Evolutionary conservation across 176 grass and related monocot genomes (phyloP).

Genomic region (Thinopyrum elongatum): DNA sequence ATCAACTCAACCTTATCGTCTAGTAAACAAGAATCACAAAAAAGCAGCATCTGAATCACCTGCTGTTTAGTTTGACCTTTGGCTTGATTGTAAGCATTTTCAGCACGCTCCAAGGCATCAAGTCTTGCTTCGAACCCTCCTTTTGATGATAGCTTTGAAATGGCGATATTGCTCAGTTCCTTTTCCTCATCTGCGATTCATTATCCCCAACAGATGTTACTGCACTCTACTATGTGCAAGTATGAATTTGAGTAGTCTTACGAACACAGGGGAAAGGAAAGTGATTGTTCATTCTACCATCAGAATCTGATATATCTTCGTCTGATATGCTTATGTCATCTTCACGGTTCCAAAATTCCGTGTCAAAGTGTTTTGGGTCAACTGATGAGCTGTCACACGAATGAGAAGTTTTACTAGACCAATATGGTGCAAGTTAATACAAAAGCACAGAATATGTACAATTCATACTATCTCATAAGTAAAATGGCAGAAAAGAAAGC

Average conservation of each 20-base stretch:
- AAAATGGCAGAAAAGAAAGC: background rate
- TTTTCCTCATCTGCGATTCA: slow-evolving; percentile 49
- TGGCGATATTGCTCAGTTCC: slow-evolving; percentile 32
- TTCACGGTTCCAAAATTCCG: slow-evolving; percentile 90
- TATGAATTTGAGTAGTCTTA: background rate
- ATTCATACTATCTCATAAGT: background rate
- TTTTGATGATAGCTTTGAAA: slow-evolving; percentile 60
- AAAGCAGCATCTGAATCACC: slow-evolving; percentile 50
- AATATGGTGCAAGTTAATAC: slow-evolving; percentile 11
- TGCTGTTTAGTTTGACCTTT: slow-evolving; percentile 58
- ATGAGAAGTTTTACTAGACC: slow-evolving; percentile 23
- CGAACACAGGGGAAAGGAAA: background rate
- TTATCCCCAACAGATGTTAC: slow-evolving; percentile 18
- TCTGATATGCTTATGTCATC: slow-evolving; percentile 63
- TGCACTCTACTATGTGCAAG: background rate
- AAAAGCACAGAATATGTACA: background rate
- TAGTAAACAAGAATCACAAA: too few species aligned
- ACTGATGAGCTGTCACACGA: slow-evolving; percentile 52
- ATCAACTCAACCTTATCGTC: too few species aligned
- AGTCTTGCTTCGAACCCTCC: slow-evolving; percentile 67
- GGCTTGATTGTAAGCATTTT: slow-evolving; percentile 79
- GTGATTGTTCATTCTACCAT: slow-evolving; percentile 52
- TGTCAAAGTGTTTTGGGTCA: slow-evolving; percentile 41
- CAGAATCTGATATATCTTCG: slow-evolving; percentile 90
- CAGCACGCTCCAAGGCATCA: slow-evolving; percentile 69